These are phyloP conservation scores for Favolaschia claudopus DNA, from an alignment of 768 basidiomycete species.

Conservation along the genomic window DNA sequence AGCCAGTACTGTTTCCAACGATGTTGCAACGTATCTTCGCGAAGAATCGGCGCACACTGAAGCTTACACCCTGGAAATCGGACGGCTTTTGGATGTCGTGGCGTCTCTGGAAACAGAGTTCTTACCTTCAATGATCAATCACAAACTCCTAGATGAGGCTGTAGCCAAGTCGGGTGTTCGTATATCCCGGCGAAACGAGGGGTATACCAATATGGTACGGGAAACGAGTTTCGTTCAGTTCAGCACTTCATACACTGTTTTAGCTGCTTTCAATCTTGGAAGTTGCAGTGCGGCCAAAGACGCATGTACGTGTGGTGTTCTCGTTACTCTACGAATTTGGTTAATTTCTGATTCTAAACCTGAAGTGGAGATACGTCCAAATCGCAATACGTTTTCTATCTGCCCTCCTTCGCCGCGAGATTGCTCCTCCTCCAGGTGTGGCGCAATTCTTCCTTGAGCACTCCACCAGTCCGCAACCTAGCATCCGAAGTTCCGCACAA, in stretches of 20 bases:
- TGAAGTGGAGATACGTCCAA: conserved; percentile 86
- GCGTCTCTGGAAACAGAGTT: conserved; percentile 60
- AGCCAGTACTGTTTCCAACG: conserved; percentile 65
- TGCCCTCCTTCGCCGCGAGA: conserved; percentile 70
- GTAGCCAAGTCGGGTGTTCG: conserved; percentile 50
- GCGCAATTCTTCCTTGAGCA: conserved; percentile 72
- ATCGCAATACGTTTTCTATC: conserved; percentile 69
- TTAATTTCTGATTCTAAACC: conserved; percentile 11
- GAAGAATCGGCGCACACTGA: conserved; percentile 74
- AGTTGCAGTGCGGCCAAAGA: conserved; percentile 65
- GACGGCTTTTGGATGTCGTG: conserved; percentile 57
- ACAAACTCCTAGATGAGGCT: conserved; percentile 51
- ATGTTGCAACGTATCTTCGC: conserved; percentile 64
- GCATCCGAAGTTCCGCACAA: conserved; percentile 70
- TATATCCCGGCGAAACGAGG: conserved; percentile 49
- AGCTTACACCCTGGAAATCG: conserved; percentile 58
- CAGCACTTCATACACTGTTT: conserved; percentile 15
- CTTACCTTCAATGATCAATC: conserved; percentile 49
- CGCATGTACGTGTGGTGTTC: conserved; percentile 64
- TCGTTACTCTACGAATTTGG: conserved; percentile 4
- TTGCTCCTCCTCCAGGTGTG: conserved; percentile 56
- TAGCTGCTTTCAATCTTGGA: conserved; percentile 69
- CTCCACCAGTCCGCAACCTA: conserved; percentile 73
- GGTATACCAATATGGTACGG: conserved; percentile 59
- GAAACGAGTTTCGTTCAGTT: not conserved